Percentiles rank a stretch among this genome's conserved stretches.
Evolutionary conservation across 140 eudicot genomes (phyloP).

Genomic region (Cichorium intybus): DNA sequence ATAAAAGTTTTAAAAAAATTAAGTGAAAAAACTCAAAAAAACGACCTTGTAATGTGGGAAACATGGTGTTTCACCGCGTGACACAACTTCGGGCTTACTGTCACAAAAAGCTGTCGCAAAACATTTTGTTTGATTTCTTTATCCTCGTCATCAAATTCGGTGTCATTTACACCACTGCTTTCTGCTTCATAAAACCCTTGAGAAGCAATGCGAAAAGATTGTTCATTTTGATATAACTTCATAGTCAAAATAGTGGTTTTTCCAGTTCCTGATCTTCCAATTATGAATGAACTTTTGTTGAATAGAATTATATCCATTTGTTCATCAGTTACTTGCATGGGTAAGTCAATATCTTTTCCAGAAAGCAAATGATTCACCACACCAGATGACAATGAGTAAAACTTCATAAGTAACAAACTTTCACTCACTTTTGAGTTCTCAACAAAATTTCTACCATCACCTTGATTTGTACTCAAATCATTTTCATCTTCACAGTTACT

Average conservation of each 20-base stretch:
- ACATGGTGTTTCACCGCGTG: slow-evolving; percentile 76
- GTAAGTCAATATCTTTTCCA: slow-evolving; percentile 52
- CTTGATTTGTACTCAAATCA: slow-evolving; percentile 6
- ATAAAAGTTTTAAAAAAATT: not conserved
- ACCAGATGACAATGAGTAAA: slow-evolving; percentile 58
- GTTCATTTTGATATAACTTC: slow-evolving; percentile 61
- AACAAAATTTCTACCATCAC: slow-evolving; percentile 45
- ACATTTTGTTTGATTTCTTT: slow-evolving; percentile 17
- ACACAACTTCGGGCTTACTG: slow-evolving; percentile 84
- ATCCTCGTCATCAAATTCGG: slow-evolving; percentile 1
- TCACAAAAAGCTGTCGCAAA: slow-evolving; percentile 77
- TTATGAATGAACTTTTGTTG: slow-evolving; percentile 53
- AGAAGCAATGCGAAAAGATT: slow-evolving; percentile 38
- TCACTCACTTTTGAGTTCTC: slow-evolving; percentile 75
- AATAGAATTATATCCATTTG: slow-evolving; percentile 53
- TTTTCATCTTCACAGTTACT: slow-evolving; percentile 11
- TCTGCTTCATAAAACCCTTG: slow-evolving; percentile 33
- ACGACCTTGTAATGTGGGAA: slow-evolving; percentile 65
- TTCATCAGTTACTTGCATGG: slow-evolving; percentile 73
- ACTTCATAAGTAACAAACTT: slow-evolving; percentile 75
- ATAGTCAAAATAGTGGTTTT: slow-evolving; percentile 80
- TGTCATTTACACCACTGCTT: not conserved
- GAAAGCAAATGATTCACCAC: slow-evolving; percentile 65
- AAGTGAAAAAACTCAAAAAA: not conserved
- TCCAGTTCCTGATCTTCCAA: slow-evolving; percentile 88